Conservation (phyloP, 2,329 filamentous ascomycete genomes). For the Endocalyx cinctus region DNA sequence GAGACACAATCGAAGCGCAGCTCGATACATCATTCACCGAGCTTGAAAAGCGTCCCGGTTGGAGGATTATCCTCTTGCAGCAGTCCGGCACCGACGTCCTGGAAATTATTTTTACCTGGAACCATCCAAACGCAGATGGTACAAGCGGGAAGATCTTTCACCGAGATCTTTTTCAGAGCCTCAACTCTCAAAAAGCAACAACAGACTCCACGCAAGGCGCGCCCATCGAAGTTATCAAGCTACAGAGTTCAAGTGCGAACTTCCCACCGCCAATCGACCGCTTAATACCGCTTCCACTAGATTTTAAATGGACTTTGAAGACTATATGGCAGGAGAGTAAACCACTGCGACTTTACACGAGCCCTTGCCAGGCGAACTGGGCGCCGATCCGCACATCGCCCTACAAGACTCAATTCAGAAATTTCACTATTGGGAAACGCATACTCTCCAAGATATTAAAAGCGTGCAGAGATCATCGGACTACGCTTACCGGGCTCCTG, state of each 20-base stretch:
- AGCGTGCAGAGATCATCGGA: conserved; percentile 10
- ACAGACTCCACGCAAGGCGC: too few relatives aligned
- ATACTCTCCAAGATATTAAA: not conserved
- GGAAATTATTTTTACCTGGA: conserved; percentile 12
- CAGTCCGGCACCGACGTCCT: conserved; percentile 1
- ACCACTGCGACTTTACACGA: not conserved
- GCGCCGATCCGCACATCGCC: conserved; percentile 8
- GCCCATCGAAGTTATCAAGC: not conserved
- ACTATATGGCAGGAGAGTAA: not conserved
- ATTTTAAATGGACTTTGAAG: not conserved
- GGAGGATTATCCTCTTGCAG: conserved; percentile 13
- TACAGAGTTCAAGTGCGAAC: not conserved
- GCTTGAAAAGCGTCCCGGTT: conserved; percentile 12
- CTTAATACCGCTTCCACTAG: not conserved
- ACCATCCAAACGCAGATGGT: conserved; percentile 1
- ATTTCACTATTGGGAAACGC: conserved; percentile 6
- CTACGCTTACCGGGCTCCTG: conserved; percentile 17
- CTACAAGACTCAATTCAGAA: conserved; percentile 11
- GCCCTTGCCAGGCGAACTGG: conserved; percentile 5
- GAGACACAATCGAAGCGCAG: conserved; percentile 3
- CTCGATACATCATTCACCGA: conserved; percentile 11
- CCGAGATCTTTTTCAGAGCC: not conserved
- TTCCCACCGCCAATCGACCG: not conserved
- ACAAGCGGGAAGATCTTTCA: conserved; percentile 1
- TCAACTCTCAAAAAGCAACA: too few relatives aligned